phyloP scores from a whole-genome alignment of 305 asterid genomes.

The Fraxinus floribunda region DNA sequence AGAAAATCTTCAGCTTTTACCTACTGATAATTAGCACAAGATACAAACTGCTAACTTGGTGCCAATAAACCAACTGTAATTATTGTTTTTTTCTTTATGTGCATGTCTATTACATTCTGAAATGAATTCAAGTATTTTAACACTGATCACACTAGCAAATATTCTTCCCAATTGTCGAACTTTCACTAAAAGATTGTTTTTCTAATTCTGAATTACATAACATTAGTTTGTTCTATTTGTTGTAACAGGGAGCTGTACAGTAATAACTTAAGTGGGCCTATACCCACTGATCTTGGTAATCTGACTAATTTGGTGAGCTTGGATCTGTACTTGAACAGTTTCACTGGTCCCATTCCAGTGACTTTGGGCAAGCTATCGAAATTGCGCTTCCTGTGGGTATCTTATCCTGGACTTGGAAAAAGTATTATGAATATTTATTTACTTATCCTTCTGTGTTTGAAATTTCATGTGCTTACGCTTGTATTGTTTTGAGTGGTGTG shows the following conservation, averaged over 20 bases:
- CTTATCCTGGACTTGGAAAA: not conserved
- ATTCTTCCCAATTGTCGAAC: not conserved
- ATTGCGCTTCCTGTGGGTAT: slow-evolving; percentile 19
- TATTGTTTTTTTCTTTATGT: not conserved
- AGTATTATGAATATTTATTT: not conserved
- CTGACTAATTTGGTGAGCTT: slow-evolving; percentile 39
- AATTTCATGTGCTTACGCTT: not conserved
- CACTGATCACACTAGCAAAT: not conserved
- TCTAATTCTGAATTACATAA: not conserved
- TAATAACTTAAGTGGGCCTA: slow-evolving; percentile 2
- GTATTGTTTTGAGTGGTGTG: not conserved
- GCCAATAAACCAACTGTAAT: not conserved
- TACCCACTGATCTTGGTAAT: not conserved
- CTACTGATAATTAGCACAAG: not conserved
- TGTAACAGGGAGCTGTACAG: not conserved
- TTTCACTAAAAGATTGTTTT: not conserved
- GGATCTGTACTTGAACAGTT: slow-evolving; percentile 36
- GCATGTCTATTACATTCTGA: not conserved
- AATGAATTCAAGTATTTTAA: not conserved
- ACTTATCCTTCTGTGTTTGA: not conserved
- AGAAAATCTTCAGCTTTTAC: not conserved
- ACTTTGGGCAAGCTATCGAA: slow-evolving; percentile 20
- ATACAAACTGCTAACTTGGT: not conserved
- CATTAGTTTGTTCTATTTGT: not conserved
- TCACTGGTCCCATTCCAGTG: slow-evolving; percentile 47